Base-by-base conservation (phyloP, 257 asterid species). In the Solanum piurae region DNA sequence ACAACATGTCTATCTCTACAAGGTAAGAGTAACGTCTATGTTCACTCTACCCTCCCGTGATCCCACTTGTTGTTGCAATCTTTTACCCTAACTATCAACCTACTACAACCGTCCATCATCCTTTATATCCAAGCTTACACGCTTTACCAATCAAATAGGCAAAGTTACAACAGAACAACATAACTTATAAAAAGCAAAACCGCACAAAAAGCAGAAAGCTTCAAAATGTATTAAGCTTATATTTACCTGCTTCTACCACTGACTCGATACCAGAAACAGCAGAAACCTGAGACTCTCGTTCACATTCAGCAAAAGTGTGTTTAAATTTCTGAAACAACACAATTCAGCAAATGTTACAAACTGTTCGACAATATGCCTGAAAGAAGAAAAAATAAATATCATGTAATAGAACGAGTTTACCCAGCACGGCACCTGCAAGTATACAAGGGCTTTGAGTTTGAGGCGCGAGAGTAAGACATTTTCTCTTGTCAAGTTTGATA, bases 301-400 rank as follows among this genome's bases (percentile, higher is more conserved):
- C 87, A 55, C 14, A 92, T 87, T 88, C 92, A 40, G 34, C 88
- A 62, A 42, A 84, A 83, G 91, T 84, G 82, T 91, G 88, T 75
- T 89, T 87, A 52, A 89, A 86, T 86, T 91, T 93, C 98, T 94
- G 94, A 86, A 91, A 88, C 90, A 90, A 27, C 38, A 79, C 12
- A 89, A 49, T 85, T 71, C 72, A 18, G 42, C 74, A 74, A 60
- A 68, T 16, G 73, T 4, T 72, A 27, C 18, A 46, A 58, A 83
- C 64, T 92, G 95, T 91, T 89, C 85, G 95, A 92, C 77, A 31
- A 89, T 89, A 90, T 91, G 93, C 79, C 88, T 84, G 92, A 88
- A 90, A 72, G 5, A 12, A 49, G 33, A 46, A 9, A 37, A 33
- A 27, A 12, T 6, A 3, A 40, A 71, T 40, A 18, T 1, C 4